A percentile compares a stretch with the other conserved stretches of the same genome.
Conservation (phyloP, 2,329 filamentous ascomycete genomes). For the Zarea fungicola region DNA sequence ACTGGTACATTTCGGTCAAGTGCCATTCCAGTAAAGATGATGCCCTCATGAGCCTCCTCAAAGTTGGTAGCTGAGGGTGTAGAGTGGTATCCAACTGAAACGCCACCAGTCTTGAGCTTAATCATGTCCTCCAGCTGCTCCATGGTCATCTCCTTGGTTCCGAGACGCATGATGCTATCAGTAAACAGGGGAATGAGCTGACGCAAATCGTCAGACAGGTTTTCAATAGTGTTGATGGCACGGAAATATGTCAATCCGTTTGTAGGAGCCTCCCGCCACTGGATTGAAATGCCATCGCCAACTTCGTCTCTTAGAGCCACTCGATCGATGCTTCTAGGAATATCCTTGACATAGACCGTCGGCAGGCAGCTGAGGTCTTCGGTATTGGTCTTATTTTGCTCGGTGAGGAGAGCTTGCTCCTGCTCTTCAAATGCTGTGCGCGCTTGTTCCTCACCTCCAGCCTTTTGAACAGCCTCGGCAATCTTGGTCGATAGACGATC, state of each 20-base stretch:
- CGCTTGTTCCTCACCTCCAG: conserved; percentile 67
- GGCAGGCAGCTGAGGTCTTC: conserved; percentile 85
- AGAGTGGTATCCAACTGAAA: conserved; percentile 80
- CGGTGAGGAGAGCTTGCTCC: conserved; percentile 72
- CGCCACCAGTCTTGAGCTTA: conserved; percentile 90
- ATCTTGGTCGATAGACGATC: conserved; percentile 71
- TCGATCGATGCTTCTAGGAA: conserved; percentile 68
- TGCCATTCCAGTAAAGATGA: conserved; percentile 80
- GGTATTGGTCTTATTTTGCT: conserved; percentile 78
- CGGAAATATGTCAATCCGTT: conserved; percentile 97
- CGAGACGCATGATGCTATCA: conserved; percentile 87
- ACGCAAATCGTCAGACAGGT: conserved; percentile 78
- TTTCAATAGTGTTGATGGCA: conserved; percentile 73
- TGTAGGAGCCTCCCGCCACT: conserved; percentile 89
- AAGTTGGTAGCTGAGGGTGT: conserved; percentile 71
- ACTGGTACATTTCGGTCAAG: conserved; percentile 83
- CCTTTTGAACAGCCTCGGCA: conserved; percentile 58
- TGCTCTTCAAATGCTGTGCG: conserved; percentile 66
- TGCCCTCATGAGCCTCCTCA: conserved; percentile 67
- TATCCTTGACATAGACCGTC: conserved; percentile 82
- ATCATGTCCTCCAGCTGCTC: conserved; percentile 94
- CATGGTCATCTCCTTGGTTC: conserved; percentile 82
- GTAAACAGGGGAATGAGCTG: conserved; percentile 84
- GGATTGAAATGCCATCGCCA: conserved; percentile 61
- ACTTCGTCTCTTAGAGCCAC: conserved; percentile 57